phyloP scores from a whole-genome alignment of 2,329 filamentous ascomycete species.

The Xylariaceae sp. region DNA sequence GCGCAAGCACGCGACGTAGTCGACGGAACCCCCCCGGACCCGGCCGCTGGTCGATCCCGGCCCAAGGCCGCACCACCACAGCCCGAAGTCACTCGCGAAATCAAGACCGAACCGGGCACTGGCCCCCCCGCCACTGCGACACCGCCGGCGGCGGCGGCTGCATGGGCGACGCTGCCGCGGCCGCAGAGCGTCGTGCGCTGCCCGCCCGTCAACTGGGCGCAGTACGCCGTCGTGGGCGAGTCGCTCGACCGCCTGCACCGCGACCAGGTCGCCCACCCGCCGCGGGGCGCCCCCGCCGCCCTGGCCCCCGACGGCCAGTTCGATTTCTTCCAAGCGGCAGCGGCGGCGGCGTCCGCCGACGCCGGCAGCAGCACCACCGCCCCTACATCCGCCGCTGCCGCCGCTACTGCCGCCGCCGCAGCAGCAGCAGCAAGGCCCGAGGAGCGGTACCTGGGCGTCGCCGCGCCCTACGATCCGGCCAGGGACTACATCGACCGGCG shows the following conservation, averaged over 20 bases:
- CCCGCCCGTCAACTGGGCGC: constrained; percentile 88
- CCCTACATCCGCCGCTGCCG: too few species aligned
- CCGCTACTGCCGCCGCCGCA: too few species aligned
- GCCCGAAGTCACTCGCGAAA: constrained; percentile 1
- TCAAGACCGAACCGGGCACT: constrained; percentile 3
- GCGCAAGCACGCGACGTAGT: too few species aligned
- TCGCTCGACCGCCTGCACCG: constrained; percentile 77
- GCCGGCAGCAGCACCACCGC: constrained; percentile 34
- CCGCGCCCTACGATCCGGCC: constrained; percentile 48
- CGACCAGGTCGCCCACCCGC: constrained; percentile 64
- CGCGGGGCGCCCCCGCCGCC: constrained; percentile 44
- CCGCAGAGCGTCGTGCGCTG: constrained; percentile 78
- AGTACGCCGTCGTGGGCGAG: constrained; percentile 84
- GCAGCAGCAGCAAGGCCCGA: too few species aligned
- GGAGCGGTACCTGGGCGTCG: constrained; percentile 38
- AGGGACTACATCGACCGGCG: constrained; percentile 38
- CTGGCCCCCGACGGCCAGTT: constrained; percentile 37
- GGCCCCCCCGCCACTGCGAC: not conserved
- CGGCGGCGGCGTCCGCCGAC: constrained; percentile 29
- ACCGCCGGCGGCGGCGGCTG: constrained; percentile 12
- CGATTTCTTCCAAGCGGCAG: too few species aligned
- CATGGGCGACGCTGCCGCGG: constrained; percentile 61
- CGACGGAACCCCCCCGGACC: not conserved
- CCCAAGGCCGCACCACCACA: not conserved
- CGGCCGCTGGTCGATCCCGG: not conserved